Evolutionary conservation across 805 yeast genomes (phyloP).

Genomic region (Yarrowia sp.): DNA sequence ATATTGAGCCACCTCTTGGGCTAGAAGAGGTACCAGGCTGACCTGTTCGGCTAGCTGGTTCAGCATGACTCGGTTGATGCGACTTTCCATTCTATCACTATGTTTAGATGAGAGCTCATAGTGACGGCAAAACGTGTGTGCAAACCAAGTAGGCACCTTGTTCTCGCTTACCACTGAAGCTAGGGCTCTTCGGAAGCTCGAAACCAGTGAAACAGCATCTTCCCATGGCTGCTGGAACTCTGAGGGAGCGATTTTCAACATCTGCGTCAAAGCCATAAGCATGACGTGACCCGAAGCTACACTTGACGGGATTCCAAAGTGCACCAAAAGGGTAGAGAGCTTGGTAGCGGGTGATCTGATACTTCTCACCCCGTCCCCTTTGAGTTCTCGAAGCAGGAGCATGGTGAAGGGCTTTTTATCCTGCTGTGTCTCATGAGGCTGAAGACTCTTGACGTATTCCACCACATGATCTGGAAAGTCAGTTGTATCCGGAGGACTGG

Average conservation of each 20-base stretch:
- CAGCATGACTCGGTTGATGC: constrained; percentile 17
- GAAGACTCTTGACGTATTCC: neutral
- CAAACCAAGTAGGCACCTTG: constrained; percentile 5
- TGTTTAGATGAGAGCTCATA: neutral
- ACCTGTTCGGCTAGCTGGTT: constrained; percentile 14
- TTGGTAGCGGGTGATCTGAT: constrained; percentile 12
- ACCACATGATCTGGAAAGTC: constrained; percentile 20
- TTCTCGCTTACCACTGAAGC: neutral
- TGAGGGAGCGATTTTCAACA: constrained; percentile 8
- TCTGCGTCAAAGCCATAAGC: constrained; percentile 17
- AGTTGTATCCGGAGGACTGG: neutral
- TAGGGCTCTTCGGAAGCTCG: neutral
- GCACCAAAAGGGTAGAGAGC: constrained; percentile 8
- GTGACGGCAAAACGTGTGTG: neutral
- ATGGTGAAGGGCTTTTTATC: neutral
- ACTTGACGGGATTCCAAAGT: constrained; percentile 13
- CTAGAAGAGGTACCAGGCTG: constrained; percentile 13
- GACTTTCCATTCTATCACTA: constrained; percentile 1
- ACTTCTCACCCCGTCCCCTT: constrained; percentile 28
- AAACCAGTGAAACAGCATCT: neutral
- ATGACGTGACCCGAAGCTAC: constrained; percentile 12
- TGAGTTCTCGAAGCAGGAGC: constrained; percentile 15
- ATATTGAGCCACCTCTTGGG: constrained; percentile 19
- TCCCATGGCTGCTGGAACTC: constrained; percentile 26
- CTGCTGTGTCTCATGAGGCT: neutral